Evolutionary conservation across 2,329 filamentous ascomycete genomes (phyloP).

Genomic region (Colletotrichum sp.): DNA sequence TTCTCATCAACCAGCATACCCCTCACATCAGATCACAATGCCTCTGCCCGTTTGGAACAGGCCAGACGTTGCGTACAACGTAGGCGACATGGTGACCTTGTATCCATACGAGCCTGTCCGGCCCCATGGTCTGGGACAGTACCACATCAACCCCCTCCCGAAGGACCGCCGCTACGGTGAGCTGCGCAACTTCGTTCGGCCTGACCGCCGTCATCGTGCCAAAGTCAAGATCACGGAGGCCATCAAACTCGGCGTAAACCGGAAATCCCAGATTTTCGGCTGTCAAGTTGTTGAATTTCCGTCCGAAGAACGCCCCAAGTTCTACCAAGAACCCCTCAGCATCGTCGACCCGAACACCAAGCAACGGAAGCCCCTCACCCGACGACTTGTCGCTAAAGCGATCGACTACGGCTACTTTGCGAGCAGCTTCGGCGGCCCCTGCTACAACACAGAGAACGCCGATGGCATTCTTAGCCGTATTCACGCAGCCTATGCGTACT

Average conservation of each 20-base stretch:
- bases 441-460: rapidly evolving
- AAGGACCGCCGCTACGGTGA: not conserved
- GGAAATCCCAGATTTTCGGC: not conserved
- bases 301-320: not conserved
- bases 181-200: not conserved
- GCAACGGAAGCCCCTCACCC: not conserved
- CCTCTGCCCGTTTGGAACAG: not conserved
- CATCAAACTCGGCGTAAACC: not conserved
- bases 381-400: not conserved
- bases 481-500: not conserved
- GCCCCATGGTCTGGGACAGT: not conserved
- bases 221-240: not conserved
- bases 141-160: not conserved
- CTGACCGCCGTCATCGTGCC: not conserved
- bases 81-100: not conserved
- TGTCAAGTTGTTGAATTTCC: not conserved
- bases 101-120: not conserved
- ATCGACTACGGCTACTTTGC: not conserved
- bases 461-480: not conserved
- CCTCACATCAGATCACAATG: not conserved
- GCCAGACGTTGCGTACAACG: not conserved
- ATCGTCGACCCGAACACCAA: too few relatives aligned
- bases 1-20: not conserved
- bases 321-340: not conserved
- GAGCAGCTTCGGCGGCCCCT: not conserved